Base-by-base conservation (phyloP, 1,284 basidiomycete species). In the Papiliotrema terrestris region DNA sequence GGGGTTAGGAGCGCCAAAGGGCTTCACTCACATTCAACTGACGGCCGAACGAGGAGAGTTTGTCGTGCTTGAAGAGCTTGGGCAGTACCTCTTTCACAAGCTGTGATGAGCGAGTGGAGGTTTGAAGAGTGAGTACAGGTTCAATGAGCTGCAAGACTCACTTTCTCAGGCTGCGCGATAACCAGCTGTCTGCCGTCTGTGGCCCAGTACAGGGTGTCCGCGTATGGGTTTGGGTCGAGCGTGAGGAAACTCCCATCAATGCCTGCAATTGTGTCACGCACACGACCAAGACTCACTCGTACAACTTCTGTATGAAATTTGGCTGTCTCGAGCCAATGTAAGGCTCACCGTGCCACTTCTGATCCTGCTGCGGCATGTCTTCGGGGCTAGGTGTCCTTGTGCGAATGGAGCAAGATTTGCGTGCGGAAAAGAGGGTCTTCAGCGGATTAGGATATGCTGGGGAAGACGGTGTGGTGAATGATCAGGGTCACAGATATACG, bases 261-360 rank as follows among this genome's bases (percentile, higher is more conserved):
- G 11, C 29, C 22, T 13, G 20, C 6, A 6, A 17, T 20, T 11
- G n/a, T 26, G 41, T 22, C 46, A 37, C 14, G 8, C 38, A 15
- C 8, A 37, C n/a, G 13, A n/a, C 2, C 0, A 9, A n/a, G 4
- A 65, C 68, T 61, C 52, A 70, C 69, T 66, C 65, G 55, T 66
- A 74, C 15, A 74, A 59, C 59, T 74, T 74, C 52, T 68, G 65
- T 2, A 74, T 59, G 58, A 74, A 74, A 43, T 74, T 73, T 1
- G 61, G 65, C 49, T 68, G 69, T 38, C 25, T 32, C 26, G 47
- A 37, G 14, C 23, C 25, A 13, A 8, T 26, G 14, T 36, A 29
- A 32, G 15, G 15, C 20, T 45, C 25, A 17, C 23, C 22, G n/a
- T 48, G 25, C 46, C 46, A 48, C 5, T 29, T 32, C 29, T 32